Base-by-base conservation (phyloP, 305 asterid species). In the Rubia balearica region DNA sequence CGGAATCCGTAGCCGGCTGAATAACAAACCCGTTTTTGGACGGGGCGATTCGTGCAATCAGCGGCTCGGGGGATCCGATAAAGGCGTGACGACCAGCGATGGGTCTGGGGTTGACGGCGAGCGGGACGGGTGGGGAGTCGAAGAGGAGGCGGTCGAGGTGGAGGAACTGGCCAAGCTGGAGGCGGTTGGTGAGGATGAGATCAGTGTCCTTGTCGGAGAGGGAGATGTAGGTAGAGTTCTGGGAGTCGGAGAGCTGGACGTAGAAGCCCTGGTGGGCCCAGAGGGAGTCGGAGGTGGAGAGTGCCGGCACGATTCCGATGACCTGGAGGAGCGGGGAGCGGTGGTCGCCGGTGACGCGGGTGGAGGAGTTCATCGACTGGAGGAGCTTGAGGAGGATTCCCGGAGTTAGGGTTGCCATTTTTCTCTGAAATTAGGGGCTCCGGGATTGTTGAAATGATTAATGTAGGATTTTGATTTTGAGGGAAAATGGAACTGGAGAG, bases 281-380 rank as follows among this genome's bases (percentile, higher is more conserved):
- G 24, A 91, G 83, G 0, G 99, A 87, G 69, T 89, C 91, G 61
- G 86, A 55, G 69, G 86, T 72, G 65, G 99, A 85, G 71, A 89
- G 91, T 2, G 96, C 96, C 0, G 99, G 97, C 0, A 91, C 82
- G 2, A 94, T 89, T 21, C 96, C 96, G 71, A 89, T 84, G 71
- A 94, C 89, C 75, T 91, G 97, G 71, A 94, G 91, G 79, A 94
- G 91, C n/a, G 97, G 95, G 67, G 87, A 82, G 67, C 97, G 97
- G 87, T 89, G 97, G 93, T 89, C 96, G 55, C 97, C 97, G 81
- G 95, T 78, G 77, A 91, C 96, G 65, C 84, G 83, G 45, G 91
- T 76, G 71, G 79, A 11, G 75, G 96, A 80, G 73, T 91, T 91
- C 97, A 91, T 91, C 36, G 96, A 82, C 36, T 91, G 97, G 49